These are phyloP conservation scores for Apiospora sp. DNA, from an alignment of 2,329 filamentous ascomycete genomes.

Conservation along the genomic window DNA sequence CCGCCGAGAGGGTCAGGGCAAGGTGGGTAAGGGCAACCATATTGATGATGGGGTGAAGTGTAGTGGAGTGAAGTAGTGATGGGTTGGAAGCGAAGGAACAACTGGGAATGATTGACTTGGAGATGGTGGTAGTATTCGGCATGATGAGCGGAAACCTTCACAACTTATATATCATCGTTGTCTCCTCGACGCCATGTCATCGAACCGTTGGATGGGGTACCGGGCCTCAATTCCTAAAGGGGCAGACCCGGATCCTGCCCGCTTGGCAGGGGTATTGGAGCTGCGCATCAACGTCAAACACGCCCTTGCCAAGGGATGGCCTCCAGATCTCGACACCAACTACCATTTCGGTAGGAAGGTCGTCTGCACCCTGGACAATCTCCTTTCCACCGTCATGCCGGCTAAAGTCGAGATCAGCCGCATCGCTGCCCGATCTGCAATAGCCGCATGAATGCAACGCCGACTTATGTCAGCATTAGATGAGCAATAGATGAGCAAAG, in stretches of 20 bases:
- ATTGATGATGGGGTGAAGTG: constrained; percentile 22
- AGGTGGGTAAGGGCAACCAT: constrained; percentile 38
- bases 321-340: neutral
- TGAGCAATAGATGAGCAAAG: constrained; percentile 10
- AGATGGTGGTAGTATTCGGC: neutral
- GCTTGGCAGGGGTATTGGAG: neutral
- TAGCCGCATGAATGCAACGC: neutral
- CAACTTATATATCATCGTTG: neutral
- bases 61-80: neutral
- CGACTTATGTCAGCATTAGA: neutral
- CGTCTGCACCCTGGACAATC: neutral
- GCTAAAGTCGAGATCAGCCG: constrained; percentile 10
- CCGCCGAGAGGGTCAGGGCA: constrained; percentile 35
- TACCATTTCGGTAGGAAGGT: neutral
- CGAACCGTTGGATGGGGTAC: neutral
- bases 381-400: neutral
- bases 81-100: neutral
- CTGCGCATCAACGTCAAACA: constrained; percentile 9
- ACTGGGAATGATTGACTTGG: neutral
- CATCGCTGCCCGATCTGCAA: neutral
- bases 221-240: neutral
- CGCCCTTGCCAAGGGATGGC: neutral
- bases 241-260: neutral
- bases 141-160: neutral
- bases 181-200: neutral